A percentile compares a stretch with the other conserved stretches of the same genome.
These are phyloP conservation scores for Camellia sinensis DNA, from an alignment of 148 eudicot genomes.

Conservation along the genomic window DNA sequence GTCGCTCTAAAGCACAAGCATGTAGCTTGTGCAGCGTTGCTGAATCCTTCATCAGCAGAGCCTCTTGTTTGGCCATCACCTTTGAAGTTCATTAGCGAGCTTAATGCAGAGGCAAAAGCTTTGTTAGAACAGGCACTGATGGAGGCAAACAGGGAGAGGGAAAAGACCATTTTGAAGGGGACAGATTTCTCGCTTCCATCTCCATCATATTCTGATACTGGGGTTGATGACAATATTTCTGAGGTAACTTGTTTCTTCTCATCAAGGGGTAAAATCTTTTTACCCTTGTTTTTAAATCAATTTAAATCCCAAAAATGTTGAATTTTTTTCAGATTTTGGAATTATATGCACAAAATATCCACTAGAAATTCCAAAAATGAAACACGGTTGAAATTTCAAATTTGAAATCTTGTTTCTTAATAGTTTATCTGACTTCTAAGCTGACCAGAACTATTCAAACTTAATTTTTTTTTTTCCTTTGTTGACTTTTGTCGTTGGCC, in stretches of 20 bases:
- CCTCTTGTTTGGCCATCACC: slow-evolving; percentile 99
- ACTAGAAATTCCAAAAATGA: neutral
- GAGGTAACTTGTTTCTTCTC: slow-evolving; percentile 50
- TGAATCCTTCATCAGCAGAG: slow-evolving; percentile 91
- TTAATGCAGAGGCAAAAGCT: slow-evolving; percentile 80
- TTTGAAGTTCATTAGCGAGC: slow-evolving; percentile 89
- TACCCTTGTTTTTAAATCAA: neutral
- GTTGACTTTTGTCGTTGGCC: neutral
- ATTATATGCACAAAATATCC: neutral
- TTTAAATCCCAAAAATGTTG: neutral
- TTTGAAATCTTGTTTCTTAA: slow-evolving; percentile 4
- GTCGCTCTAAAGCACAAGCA: slow-evolving; percentile 75
- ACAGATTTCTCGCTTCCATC: slow-evolving; percentile 53
- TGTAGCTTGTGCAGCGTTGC: slow-evolving; percentile 73
- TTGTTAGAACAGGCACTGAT: slow-evolving; percentile 74
- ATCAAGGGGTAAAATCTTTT: neutral
- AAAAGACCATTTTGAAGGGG: slow-evolving; percentile 80
- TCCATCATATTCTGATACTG: slow-evolving; percentile 64
- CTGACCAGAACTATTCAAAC: slow-evolving; percentile 17
- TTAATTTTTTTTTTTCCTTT: neutral
- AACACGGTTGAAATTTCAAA: neutral
- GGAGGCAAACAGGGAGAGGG: slow-evolving; percentile 93
- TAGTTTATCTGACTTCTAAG: neutral
- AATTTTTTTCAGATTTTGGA: neutral
- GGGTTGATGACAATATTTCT: slow-evolving; percentile 64